Base-by-base conservation (phyloP, 805 yeast species). In the Kodamaea fukazawae region DNA sequence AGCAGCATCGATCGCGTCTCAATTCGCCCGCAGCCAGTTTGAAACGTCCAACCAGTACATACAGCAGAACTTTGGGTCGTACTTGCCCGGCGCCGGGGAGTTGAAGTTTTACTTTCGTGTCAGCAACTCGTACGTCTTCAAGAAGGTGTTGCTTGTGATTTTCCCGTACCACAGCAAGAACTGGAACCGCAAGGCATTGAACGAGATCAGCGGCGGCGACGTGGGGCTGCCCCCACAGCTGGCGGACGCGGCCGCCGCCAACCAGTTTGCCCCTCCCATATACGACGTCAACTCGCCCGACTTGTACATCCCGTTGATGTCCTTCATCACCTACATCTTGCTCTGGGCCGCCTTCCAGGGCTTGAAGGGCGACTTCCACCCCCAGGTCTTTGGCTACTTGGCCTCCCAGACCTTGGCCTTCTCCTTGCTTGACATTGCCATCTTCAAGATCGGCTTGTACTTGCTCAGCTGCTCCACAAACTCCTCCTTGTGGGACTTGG, bases 201-300 rank as follows among this genome's bases (percentile, higher is more conserved):
- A 46, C 17, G 61, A 51, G 13, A 41, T 43, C 18, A 14, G 45
- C 30, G 65, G 4, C 68, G 67, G 12, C 63, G 64, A 30, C 62
- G 58, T 15, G 34, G 37, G 36, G 63, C 65, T 14, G 44, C 49
- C 33, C 46, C 37, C 31, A 10, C 34, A 14, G 44, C 16, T 30
- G 34, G 33, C 38, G 6, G 30, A 13, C 11, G 23, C 36, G 3
- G 30, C 15, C 12, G 32, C 25, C 7, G 22, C 49, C 58, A 14
- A 17, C 16, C 38, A 29, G 20, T 87, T 73, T 60, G 82, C 87
- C 2, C 79, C 86, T 8, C 96, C 99, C 11, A 64, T 76, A 33
- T 86, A 85, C 45, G 99, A 93, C 58, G 73, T 83, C 42, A 93
- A 95, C 55, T 95, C 98, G 0, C 99, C 99, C 2, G 99, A 93